Conservation (phyloP, 345 rosid species). For the Dipteronia dyeriana region DNA sequence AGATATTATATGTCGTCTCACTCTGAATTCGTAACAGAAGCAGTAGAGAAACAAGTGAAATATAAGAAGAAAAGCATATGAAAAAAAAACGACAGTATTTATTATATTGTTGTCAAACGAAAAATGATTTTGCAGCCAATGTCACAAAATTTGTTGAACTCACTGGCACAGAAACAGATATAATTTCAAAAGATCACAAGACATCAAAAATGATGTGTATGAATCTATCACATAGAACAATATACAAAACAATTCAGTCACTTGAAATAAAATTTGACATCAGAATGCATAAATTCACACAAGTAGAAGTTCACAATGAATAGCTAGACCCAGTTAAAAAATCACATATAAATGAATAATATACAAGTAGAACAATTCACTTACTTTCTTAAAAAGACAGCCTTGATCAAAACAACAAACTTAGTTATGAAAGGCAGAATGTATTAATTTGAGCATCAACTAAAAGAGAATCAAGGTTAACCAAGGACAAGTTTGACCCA, state of each 20-base stretch:
- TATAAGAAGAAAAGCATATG: neutral
- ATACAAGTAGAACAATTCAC: neutral
- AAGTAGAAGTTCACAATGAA: neutral
- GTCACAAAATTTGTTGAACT: neutral
- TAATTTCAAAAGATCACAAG: neutral
- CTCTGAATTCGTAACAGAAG: constrained; percentile 39
- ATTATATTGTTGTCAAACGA: neutral
- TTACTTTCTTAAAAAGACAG: neutral
- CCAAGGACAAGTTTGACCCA: neutral
- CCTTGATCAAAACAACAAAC: neutral
- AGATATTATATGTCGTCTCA: constrained; percentile 77
- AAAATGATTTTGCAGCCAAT: neutral
- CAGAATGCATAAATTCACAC: neutral
- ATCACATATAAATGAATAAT: neutral
- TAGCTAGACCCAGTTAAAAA: neutral
- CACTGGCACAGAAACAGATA: neutral
- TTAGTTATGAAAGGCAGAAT: neutral
- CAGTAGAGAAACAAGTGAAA: neutral
- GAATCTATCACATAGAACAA: neutral
- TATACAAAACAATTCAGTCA: neutral
- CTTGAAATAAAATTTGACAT: neutral
- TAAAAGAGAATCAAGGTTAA: neutral
- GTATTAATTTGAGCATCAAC: neutral
- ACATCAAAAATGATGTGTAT: neutral
- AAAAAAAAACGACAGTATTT: neutral